These are phyloP conservation scores for Martensiomyces pterosporus DNA, from an alignment of 192 early-diverging fungal species.

Conservation along the genomic window DNA sequence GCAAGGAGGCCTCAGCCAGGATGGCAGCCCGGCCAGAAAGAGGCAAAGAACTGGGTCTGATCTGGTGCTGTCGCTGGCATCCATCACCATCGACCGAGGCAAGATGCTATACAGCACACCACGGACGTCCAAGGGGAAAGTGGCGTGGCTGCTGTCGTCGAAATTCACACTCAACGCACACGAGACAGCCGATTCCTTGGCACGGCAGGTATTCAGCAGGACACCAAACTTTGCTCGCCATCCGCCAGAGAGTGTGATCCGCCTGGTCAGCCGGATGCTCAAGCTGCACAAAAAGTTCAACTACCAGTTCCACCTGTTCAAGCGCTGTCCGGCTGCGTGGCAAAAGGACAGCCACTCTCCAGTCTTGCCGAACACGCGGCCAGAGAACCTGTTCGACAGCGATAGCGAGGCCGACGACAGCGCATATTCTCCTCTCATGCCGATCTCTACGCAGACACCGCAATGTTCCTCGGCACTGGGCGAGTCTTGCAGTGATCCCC, in stretches of 20 bases:
- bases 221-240: neutral
- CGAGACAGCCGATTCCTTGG: constrained; percentile 5
- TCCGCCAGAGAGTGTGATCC: constrained; percentile 18
- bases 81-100: constrained; percentile 10
- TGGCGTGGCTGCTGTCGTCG: constrained; percentile 17
- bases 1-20: too few species aligned
- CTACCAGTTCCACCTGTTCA: constrained; percentile 42
- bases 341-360: constrained; percentile 7
- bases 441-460: neutral
- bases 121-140: constrained; percentile 1
- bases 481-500: too few species aligned
- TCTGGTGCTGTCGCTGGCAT: constrained; percentile 3
- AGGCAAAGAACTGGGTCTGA: neutral
- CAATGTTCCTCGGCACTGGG: too few species aligned
- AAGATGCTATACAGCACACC: constrained; percentile 30
- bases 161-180: constrained; percentile 21
- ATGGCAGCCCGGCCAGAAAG: too few species aligned
- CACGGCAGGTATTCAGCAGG: constrained; percentile 15
- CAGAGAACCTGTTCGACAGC: constrained; percentile 3
- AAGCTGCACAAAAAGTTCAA: constrained; percentile 40
- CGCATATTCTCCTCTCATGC: constrained; percentile 4
- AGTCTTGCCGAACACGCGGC: neutral
- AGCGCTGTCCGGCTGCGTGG: constrained; percentile 50
- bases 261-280: constrained; percentile 42
- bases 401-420: constrained; percentile 3